Base-by-base conservation (phyloP, 2,329 filamentous ascomycete genomes). In the Pyricularia grisea region DNA sequence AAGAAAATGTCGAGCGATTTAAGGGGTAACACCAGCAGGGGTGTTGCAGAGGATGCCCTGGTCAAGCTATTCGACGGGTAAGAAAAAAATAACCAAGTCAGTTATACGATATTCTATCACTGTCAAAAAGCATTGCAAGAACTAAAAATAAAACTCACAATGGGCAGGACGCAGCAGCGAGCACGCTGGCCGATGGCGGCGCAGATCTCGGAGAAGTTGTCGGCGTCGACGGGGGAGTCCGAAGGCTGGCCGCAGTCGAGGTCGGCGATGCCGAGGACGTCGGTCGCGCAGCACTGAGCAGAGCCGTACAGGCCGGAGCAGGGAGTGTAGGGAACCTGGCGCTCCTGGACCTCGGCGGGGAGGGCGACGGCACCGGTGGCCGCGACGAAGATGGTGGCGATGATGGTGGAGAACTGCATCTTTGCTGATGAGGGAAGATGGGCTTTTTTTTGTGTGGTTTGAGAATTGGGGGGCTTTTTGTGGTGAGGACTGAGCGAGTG, bases 211-310 rank as follows among this genome's bases (percentile, higher is more conserved):
- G 71, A 71, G 72, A 77, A 77, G 31, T 73, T 61, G 65, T 27
- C 23, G 23, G 74, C 75, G 65, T 58, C 69, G 66, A 72, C 33
- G 9, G 73, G 73, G 10, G 69, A 67, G 2, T 67, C 66, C 6
- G 74, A 71, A 9, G 74, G 42, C 42, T 50, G 42, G 23, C 74
- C 77, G 76, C 88, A 90, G 79, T 90, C 79, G 28, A 88, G 79
- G 75, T 86, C 79, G 3, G 83, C 85, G 70, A 88, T 71, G 70
- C 85, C 83, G 58, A 89, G 82, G 42, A 90, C 81, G 72, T 89
- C 85, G 28, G 86, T 87, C 17, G 87, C 84, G 75, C 88, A 90
- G 81, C 88, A 90, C 72, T 85, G 82, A 3, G 84, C 74, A 36
- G 73, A 79, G 72, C 74, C 75, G 73, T 82, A 82, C 25, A 83